Conservation (phyloP, 148 eudicot genomes). For the Rhododendron vialii region DNA sequence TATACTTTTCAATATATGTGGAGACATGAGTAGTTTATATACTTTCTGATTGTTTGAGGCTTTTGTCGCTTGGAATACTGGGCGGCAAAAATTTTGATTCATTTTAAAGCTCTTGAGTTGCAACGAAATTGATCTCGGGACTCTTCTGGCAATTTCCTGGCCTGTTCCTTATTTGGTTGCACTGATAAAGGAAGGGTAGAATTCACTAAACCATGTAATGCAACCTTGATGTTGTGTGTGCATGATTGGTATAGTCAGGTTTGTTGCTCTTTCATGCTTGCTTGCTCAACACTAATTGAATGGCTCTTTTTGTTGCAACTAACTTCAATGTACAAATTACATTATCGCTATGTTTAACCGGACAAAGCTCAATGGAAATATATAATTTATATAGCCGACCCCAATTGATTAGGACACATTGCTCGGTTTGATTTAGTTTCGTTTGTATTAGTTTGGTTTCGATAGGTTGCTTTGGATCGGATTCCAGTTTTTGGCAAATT, state of each 20-base stretch:
- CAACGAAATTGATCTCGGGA: background rate
- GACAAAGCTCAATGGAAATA: no score
- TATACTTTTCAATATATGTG: background rate
- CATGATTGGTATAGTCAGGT: background rate
- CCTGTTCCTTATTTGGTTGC: background rate
- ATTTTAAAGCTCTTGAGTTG: background rate
- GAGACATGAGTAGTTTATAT: conserved; percentile 1
- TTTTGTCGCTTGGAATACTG: background rate
- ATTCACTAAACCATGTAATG: background rate
- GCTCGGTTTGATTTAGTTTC: no score
- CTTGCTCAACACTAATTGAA: background rate
- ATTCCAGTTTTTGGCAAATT: no score
- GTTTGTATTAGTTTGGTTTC: no score
- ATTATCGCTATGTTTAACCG: no score
- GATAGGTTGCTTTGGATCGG: no score
- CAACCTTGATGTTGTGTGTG: background rate
- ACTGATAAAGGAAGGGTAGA: background rate
- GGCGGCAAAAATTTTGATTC: background rate
- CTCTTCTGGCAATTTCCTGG: background rate
- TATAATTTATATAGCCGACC: no score
- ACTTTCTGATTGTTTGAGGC: background rate
- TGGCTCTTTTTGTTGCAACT: background rate
- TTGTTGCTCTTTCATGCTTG: background rate
- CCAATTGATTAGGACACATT: no score
- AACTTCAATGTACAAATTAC: no score